Percentiles rank a stretch among this genome's conserved stretches.
Conservation (phyloP, 2,329 filamentous ascomycete genomes). For the Orbilia ellipsospora region DNA sequence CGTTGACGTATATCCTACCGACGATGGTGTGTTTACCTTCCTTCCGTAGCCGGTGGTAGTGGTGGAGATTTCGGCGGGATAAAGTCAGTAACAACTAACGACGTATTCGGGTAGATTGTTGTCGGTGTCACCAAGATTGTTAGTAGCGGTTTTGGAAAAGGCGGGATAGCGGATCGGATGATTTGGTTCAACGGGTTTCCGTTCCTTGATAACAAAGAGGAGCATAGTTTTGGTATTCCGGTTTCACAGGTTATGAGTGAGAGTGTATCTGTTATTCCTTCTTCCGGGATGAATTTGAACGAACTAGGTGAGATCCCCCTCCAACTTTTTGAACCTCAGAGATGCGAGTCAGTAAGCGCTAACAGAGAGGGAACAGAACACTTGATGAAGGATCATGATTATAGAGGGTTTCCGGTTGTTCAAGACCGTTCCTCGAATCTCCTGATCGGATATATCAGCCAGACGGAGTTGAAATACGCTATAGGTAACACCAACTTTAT, state of each 20-base stretch:
- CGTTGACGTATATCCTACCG: slow-evolving; percentile 93
- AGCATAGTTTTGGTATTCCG: slow-evolving; percentile 94
- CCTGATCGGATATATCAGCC: slow-evolving; percentile 89
- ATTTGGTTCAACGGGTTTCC: slow-evolving; percentile 99
- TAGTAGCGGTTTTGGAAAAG: slow-evolving; percentile 89
- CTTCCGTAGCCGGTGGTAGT: background rate
- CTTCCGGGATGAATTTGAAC: slow-evolving; percentile 78
- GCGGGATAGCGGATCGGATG: slow-evolving; percentile 96
- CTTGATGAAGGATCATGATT: slow-evolving; percentile 80
- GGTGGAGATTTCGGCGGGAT: background rate
- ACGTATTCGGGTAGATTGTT: slow-evolving; percentile 72
- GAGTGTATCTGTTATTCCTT: slow-evolving; percentile 78
- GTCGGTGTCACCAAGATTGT: slow-evolving; percentile 96
- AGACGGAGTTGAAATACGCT: slow-evolving; percentile 90
- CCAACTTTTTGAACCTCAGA: background rate
- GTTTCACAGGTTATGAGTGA: slow-evolving; percentile 90
- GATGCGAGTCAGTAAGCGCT: slow-evolving; percentile 1
- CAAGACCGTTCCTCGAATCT: slow-evolving; percentile 77
- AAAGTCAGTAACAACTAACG: background rate
- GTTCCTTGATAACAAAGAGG: slow-evolving; percentile 96
- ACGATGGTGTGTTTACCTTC: slow-evolving; percentile 75
- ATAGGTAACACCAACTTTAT: slow-evolving; percentile 68
- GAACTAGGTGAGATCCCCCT: slow-evolving; percentile 72
- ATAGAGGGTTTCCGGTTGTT: slow-evolving; percentile 92
- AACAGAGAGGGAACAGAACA: slow-evolving; percentile 28